These are phyloP conservation scores for Helicostylum pulchrum DNA, from an alignment of 192 early-diverging fungal species.

Conservation along the genomic window DNA sequence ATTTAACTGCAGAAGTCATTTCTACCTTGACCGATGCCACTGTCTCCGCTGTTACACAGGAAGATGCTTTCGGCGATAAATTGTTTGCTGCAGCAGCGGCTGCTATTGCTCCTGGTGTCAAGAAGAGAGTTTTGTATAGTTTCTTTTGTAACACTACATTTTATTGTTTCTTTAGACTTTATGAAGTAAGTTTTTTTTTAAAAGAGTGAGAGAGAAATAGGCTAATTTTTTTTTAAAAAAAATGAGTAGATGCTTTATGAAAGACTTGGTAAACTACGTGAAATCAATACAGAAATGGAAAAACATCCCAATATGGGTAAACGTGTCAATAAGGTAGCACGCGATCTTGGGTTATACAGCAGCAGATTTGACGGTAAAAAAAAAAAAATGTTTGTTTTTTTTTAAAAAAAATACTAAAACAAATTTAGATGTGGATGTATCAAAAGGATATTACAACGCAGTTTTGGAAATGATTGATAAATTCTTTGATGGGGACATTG, in stretches of 20 bases:
- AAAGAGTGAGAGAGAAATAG: background rate
- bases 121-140: slow-evolving; percentile 44
- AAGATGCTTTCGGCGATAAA: slow-evolving; percentile 7
- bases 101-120: slow-evolving; percentile 23
- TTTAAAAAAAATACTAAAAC: background rate
- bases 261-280: slow-evolving; percentile 77
- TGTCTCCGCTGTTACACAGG: no score
- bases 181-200: slow-evolving; percentile 52
- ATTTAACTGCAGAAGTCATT: background rate
- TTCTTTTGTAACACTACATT: slow-evolving; percentile 87
- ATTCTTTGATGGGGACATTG: slow-evolving; percentile 80
- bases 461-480: slow-evolving; percentile 72
- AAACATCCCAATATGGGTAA: slow-evolving; percentile 49
- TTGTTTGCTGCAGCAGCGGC: slow-evolving; percentile 37
- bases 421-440: slow-evolving; percentile 48
- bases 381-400: background rate
- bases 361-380: slow-evolving; percentile 44
- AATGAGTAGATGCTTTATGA: slow-evolving; percentile 73
- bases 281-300: slow-evolving; percentile 59
- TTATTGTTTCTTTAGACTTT: slow-evolving; percentile 88
- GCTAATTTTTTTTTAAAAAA: background rate
- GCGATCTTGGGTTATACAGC: slow-evolving; percentile 53
- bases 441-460: slow-evolving; percentile 68
- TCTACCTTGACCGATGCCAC: no score
- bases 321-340: slow-evolving; percentile 57